Evolutionary conservation across 441 rosid genomes (phyloP).

Genomic region (Biscutella laevigata): DNA sequence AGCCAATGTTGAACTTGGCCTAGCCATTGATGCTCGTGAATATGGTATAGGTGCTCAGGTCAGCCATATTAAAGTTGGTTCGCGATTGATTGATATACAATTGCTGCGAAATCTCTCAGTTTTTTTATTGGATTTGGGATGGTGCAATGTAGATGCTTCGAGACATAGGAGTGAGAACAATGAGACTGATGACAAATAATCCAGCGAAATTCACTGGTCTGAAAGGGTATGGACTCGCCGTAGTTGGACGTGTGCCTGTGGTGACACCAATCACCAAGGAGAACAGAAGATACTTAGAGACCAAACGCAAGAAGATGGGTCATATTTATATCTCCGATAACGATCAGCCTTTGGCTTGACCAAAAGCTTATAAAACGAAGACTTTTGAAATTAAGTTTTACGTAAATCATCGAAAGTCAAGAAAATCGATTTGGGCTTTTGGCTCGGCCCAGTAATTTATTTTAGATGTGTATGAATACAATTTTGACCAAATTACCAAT

Average conservation of each 20-base stretch:
- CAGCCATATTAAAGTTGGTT: slow-evolving; percentile 4
- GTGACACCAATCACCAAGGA: slow-evolving; percentile 76
- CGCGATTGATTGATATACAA: background rate
- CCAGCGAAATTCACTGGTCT: slow-evolving; percentile 78
- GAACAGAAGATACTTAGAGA: slow-evolving; percentile 70
- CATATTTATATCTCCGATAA: slow-evolving; percentile 68
- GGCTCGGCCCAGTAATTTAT: no score
- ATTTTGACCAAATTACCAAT: no score
- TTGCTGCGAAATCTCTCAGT: background rate
- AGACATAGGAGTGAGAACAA: slow-evolving; percentile 66
- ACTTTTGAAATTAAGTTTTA: no score
- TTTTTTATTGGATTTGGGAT: background rate
- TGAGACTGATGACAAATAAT: slow-evolving; percentile 84
- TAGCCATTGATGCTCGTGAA: slow-evolving; percentile 73
- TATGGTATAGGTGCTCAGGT: slow-evolving; percentile 92
- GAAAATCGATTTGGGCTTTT: no score
- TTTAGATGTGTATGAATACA: no score
- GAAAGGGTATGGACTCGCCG: slow-evolving; percentile 78
- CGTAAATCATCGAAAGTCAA: no score
- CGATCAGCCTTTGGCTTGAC: slow-evolving; percentile 36
- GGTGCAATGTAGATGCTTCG: slow-evolving; percentile 44
- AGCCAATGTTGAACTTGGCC: slow-evolving; percentile 79
- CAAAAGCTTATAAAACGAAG: slow-evolving; percentile 6
- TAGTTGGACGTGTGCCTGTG: slow-evolving; percentile 64
- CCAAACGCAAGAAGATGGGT: slow-evolving; percentile 76